These are phyloP conservation scores for Pestalotiopsis sp. DNA, from an alignment of 2,329 filamentous ascomycete species.

Conservation along the genomic window DNA sequence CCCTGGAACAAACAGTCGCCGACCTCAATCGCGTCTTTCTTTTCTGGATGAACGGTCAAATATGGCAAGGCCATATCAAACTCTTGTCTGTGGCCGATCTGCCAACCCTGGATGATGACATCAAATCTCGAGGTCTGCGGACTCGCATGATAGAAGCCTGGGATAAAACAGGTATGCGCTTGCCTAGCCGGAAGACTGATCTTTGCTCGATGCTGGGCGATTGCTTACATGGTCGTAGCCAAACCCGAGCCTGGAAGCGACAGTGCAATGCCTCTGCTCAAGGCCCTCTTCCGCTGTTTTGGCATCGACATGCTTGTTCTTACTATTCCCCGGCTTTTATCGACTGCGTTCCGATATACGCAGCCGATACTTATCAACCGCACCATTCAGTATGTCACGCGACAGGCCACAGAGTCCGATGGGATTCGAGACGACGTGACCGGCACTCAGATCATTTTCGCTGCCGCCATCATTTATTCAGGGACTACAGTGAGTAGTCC, in stretches of 20 bases:
- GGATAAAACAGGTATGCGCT: neutral
- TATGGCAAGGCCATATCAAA: neutral
- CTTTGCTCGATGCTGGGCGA: neutral
- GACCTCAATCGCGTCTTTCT: neutral
- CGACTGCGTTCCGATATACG: constrained; percentile 41
- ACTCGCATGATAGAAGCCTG: neutral
- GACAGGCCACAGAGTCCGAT: constrained; percentile 6
- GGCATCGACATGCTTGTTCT: neutral
- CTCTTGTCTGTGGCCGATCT: neutral
- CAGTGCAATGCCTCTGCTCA: neutral
- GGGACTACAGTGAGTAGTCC: constrained; percentile 36
- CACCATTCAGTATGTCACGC: constrained; percentile 34
- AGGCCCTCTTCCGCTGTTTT: neutral
- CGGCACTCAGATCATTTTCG: constrained; percentile 33
- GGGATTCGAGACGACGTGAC: constrained; percentile 8
- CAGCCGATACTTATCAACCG: constrained; percentile 42
- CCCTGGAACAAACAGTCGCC: neutral
- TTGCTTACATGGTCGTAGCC: neutral
- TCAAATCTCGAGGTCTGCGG: neutral
- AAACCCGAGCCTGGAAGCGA: neutral
- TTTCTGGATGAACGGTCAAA: neutral
- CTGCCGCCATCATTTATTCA: constrained; percentile 36
- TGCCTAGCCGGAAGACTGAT: neutral
- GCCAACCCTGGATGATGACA: neutral
- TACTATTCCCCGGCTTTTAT: constrained; percentile 30